Evolutionary conservation across 1,284 basidiomycete species (phyloP).

Genomic region (Psilocybe mexicana): DNA sequence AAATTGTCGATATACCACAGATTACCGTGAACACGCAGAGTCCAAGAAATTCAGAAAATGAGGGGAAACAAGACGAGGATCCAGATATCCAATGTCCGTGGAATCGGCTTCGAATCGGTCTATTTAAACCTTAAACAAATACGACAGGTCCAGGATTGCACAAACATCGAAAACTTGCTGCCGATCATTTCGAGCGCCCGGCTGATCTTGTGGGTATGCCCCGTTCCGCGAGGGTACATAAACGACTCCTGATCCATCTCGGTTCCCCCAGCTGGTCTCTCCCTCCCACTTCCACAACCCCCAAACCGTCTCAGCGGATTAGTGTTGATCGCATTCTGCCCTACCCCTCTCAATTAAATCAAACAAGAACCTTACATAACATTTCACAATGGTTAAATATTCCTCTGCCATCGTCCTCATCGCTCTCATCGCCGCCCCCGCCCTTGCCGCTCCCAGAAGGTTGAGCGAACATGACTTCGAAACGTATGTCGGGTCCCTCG

Average conservation of each 20-base stretch:
- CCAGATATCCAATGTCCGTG: neutral
- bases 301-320: neutral
- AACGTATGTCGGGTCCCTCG: neutral
- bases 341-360: neutral
- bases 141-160: neutral
- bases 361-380: neutral
- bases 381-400: conserved; percentile 14
- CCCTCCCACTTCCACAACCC: conserved; percentile 2
- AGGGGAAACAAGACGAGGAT: neutral
- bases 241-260: neutral
- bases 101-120: neutral
- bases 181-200: neutral
- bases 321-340: conserved; percentile 12
- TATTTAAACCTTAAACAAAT: neutral
- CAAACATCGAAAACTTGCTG: neutral
- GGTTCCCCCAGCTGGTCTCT: conserved; percentile 17
- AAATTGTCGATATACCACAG: too few species aligned
- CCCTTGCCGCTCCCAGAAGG: conserved; percentile 4
- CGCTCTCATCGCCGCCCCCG: conserved; percentile 12
- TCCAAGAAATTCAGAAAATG: neutral
- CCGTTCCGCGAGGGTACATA: neutral
- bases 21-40: neutral
- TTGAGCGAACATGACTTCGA: conserved; percentile 6
- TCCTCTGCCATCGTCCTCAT: conserved; percentile 6
- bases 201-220: neutral